Evolutionary conservation across 1,284 basidiomycete species (phyloP).

Genomic region (Ceratobasidium sp.): DNA sequence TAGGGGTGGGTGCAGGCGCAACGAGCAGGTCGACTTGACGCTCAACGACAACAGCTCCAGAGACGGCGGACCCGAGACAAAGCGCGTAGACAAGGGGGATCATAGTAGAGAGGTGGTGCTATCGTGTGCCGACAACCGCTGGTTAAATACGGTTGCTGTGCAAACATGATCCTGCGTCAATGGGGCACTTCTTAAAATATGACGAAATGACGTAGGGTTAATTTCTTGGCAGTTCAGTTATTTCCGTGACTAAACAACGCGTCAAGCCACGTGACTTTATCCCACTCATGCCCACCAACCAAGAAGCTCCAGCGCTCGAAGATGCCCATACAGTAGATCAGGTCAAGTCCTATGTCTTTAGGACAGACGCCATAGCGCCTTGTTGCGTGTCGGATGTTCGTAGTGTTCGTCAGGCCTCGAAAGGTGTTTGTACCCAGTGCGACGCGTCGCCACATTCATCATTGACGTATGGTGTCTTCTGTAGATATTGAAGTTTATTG

Average conservation of each 20-base stretch:
- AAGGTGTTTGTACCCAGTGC: conserved; percentile 15
- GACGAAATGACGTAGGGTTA: too few species aligned
- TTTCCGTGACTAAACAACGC: not conserved
- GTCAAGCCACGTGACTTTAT: conserved; percentile 26
- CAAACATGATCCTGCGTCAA: not conserved
- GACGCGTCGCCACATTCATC: conserved; percentile 6
- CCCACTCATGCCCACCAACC: not conserved
- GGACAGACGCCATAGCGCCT: conserved; percentile 13
- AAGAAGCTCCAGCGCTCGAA: not conserved
- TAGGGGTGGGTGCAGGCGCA: not conserved
- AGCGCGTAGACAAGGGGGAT: not conserved
- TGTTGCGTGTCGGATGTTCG: conserved; percentile 27
- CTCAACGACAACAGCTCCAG: not conserved
- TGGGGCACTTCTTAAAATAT: too few species aligned
- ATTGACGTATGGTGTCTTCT: not conserved
- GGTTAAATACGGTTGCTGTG: conserved; percentile 17
- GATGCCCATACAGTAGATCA: conserved; percentile 15
- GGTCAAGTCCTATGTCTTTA: conserved; percentile 26
- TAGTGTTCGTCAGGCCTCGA: conserved; percentile 20
- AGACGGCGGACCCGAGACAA: not conserved
- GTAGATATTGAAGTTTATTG: conserved; percentile 36
- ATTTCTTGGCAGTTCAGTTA: too few species aligned
- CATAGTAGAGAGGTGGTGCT: not conserved
- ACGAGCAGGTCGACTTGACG: not conserved
- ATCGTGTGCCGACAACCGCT: not conserved